phyloP scores from a whole-genome alignment of 352 stramenopile species.

The Pythium plurisporium region DNA sequence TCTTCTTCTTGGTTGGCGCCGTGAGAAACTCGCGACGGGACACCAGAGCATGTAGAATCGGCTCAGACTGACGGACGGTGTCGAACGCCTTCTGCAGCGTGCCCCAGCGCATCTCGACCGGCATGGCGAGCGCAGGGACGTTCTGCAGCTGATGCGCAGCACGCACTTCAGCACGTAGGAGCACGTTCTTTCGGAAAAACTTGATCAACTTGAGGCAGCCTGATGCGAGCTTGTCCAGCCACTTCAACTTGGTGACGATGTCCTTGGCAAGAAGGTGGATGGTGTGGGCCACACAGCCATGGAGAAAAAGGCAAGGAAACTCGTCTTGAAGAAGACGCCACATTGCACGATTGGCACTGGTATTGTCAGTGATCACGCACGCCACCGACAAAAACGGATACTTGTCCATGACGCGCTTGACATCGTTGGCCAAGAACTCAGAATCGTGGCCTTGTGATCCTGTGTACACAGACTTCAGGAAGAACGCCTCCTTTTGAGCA shows the following conservation, averaged over 20 bases:
- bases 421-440: neutral
- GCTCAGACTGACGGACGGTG: neutral
- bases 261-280: neutral
- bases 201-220: neutral
- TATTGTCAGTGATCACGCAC: no score
- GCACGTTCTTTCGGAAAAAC: neutral
- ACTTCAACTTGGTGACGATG: neutral
- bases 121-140: neutral
- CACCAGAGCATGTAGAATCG: neutral
- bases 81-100: neutral
- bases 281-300: neutral
- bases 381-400: no score
- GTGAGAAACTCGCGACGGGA: neutral
- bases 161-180: no score
- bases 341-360: no score
- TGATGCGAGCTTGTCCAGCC: neutral
- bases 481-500: no score
- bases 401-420: neutral
- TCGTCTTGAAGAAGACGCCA: no score
- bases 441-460: neutral
- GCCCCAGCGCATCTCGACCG: neutral
- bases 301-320: no score
- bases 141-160: no score
- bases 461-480: no score
- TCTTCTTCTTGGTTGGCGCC: neutral